A percentile compares a stretch with the other conserved stretches of the same genome.
Evolutionary conservation across 2,329 filamentous ascomycete species (phyloP).

Genomic region (Rhexocercosporidium sp.): DNA sequence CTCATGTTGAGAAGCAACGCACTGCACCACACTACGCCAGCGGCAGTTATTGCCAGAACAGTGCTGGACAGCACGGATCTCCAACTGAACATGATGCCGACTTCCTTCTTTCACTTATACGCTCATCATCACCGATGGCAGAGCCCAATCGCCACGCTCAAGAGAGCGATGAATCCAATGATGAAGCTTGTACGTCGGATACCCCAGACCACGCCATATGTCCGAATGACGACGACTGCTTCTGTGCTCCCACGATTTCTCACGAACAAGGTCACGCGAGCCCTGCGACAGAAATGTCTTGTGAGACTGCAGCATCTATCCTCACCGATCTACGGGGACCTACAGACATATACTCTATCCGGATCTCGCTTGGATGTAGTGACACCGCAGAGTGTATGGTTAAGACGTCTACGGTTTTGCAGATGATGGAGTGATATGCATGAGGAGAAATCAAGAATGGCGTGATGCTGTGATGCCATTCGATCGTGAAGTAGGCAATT

Average conservation of each 20-base stretch:
- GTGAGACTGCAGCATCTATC: neutral
- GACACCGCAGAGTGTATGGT: neutral
- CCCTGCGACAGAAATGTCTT: neutral
- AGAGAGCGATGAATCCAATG: neutral
- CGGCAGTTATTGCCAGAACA: neutral
- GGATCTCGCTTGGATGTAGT: neutral
- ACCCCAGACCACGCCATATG: neutral
- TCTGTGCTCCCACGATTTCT: neutral
- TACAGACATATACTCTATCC: neutral
- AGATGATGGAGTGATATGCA: neutral
- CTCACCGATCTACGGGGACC: neutral
- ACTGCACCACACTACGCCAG: neutral
- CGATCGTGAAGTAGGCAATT: neutral
- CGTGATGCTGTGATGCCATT: neutral
- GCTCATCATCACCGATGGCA: neutral
- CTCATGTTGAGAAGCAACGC: neutral
- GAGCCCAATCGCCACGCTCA: neutral
- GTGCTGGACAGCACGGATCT: neutral
- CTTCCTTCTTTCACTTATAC: neutral
- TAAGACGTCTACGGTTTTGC: neutral
- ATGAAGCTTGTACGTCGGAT: neutral
- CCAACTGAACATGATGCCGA: neutral
- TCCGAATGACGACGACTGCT: neutral
- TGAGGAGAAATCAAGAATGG: neutral
- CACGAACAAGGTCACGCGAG: neutral